Percentiles rank a stretch among this genome's conserved stretches.
Evolutionary conservation across 176 grass and related monocot genomes (phyloP).

Genomic region (Musa acuminata): DNA sequence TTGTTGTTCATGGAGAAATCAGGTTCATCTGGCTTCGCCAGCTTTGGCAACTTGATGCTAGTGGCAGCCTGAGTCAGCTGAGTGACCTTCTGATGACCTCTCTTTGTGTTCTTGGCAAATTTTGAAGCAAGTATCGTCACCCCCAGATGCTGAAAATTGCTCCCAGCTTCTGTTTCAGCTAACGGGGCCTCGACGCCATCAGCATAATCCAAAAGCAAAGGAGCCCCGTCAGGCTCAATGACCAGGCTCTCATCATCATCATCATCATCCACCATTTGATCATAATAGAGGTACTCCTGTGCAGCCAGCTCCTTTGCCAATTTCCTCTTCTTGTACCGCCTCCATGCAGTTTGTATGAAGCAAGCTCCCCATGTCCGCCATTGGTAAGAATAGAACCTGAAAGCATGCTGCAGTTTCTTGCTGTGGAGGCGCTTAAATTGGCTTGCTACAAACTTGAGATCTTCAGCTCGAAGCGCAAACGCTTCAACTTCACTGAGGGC

Average conservation of each 20-base stretch:
- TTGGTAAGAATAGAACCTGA: conserved; percentile 94
- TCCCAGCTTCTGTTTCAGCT: conserved; percentile 10
- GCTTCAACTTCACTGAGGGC: conserved; percentile 79
- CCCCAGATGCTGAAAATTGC: conserved; percentile 28
- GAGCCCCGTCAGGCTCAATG: conserved; percentile 21
- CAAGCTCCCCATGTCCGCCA: conserved; percentile 88
- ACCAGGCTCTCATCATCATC: background rate
- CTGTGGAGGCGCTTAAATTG: conserved; percentile 96
- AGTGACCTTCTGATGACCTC: conserved; percentile 25
- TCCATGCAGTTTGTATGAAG: conserved; percentile 80
- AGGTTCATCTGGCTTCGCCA: conserved; percentile 84
- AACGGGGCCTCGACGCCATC: background rate
- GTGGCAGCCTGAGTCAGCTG: conserved; percentile 31
- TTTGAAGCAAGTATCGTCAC: conserved; percentile 64
- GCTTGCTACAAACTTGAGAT: conserved; percentile 85
- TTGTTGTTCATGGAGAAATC: conserved; percentile 65
- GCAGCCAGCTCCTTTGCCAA: conserved; percentile 61
- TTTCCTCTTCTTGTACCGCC: conserved; percentile 64
- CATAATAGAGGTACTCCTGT: conserved; percentile 48
- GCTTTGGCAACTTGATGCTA: conserved; percentile 60
- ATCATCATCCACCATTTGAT: conserved; percentile 9
- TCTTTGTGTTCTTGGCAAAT: conserved; percentile 82
- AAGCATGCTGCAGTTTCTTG: conserved; percentile 88
- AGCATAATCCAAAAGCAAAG: conserved; percentile 28
- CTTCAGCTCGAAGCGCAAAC: conserved; percentile 79